Evolutionary conservation across 2,329 filamentous ascomycete genomes (phyloP), one percentile per base, ranked within the genome.

Genomic region (Trichoderma brevicompactum): DNA sequence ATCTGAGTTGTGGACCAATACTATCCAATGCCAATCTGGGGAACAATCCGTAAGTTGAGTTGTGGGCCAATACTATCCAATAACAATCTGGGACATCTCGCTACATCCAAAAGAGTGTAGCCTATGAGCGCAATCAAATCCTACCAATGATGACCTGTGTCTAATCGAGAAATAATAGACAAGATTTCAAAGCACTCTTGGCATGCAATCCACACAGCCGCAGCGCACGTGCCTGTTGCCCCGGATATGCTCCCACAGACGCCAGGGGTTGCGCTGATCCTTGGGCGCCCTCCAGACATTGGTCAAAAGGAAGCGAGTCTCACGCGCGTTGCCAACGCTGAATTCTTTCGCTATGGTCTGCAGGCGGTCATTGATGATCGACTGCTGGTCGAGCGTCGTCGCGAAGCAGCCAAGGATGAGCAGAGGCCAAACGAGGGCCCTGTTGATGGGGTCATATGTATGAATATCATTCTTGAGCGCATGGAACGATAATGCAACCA

Each of bases 321-420:
- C 74, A 7, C 76, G 74, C 74, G 82, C 81, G 56, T 82, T 82
- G 0, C 80, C 80, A 3, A 82, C 69, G 0, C 80, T 80, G 49
- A 82, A 80, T 0, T 72, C 72, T 10, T 70, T 66, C 15, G 76
- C 66, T 75, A 79, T 79, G 1, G 69, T 70, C 36, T 74, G 71
- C 2, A 79, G 64, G 1, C 80, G 72, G 6, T 67, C 65, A 3
- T 75, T 72, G 7, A 82, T 65, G 9, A 7, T n/a, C n/a, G 3
- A 23, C 7, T 76, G 73, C 1, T 78, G 77, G 4, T 2, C 74
- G 71, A 0, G 70, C 70, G 43, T 79, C 72, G 69, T 68, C 0
- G 77, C 74, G 36, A 77, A 78, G 17, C 76, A 79, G 2, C 78
- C 78, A 2, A 79, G 73, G 2, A 79, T 74, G 2, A 75, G 72